Percentiles rank a stretch among this genome's conserved stretches.
Conservation (phyloP, 2,329 filamentous ascomycete species). For the Blastomyces emzantsi region DNA sequence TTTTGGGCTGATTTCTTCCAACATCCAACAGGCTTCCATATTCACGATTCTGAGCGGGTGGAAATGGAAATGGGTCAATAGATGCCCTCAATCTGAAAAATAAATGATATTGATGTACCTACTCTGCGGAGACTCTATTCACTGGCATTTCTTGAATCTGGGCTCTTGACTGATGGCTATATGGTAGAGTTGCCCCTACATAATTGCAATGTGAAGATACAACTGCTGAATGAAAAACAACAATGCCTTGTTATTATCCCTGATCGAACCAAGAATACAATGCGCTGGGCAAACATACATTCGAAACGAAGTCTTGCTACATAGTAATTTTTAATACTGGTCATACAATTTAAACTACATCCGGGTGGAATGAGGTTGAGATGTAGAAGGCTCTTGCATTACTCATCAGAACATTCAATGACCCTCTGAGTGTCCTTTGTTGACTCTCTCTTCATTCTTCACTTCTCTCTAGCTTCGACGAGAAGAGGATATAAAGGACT, state of each 20-base stretch:
- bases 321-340: neutral
- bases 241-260: neutral
- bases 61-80: neutral
- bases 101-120: neutral
- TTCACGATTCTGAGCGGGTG: conserved; percentile 32
- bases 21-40: conserved; percentile 37
- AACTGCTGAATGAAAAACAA: neutral
- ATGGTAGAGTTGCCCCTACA: neutral
- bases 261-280: neutral
- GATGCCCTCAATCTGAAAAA: neutral
- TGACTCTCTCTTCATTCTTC: neutral
- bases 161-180: neutral
- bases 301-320: neutral
- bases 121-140: neutral
- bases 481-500: neutral
- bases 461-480: neutral
- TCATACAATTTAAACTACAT: neutral
- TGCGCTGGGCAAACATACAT: neutral
- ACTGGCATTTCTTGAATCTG: neutral
- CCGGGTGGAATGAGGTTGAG: neutral
- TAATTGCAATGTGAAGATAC: neutral
- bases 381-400: neutral
- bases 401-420: neutral
- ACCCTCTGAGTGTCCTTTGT: neutral
- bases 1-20: conserved; percentile 13